These are phyloP conservation scores for Plasmodium falciparum DNA, from an alignment of 169 alveolate genomes.

Conservation along the genomic window DNA sequence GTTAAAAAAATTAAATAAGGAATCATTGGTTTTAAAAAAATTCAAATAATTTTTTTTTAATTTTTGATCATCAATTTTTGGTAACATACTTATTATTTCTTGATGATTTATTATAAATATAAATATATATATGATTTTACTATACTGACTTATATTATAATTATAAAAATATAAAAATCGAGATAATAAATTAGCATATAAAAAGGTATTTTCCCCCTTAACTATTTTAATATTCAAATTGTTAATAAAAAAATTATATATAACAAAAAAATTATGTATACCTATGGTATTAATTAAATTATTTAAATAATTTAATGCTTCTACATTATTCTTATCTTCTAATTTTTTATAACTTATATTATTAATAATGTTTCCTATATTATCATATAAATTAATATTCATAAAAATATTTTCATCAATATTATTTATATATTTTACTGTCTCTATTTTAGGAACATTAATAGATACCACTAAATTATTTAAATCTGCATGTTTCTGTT, in stretches of 20 bases:
- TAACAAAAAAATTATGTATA: conserved; percentile 72
- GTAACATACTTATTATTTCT: conserved; percentile 51
- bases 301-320: conserved; percentile 64
- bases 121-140: conserved; percentile 75
- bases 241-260: conserved; percentile 70
- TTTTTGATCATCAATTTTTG: conserved; percentile 76
- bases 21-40: conserved; percentile 75
- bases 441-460: conserved; percentile 55
- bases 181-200: conserved; percentile 59
- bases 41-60: conserved; percentile 73
- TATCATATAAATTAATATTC: conserved; percentile 73
- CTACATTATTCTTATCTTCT: conserved; percentile 68
- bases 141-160: conserved; percentile 75
- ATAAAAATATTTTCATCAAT: conserved; percentile 76
- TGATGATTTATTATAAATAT: conserved; percentile 72
- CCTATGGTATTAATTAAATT: conserved; percentile 40
- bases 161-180: conserved; percentile 68
- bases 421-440: conserved; percentile 72
- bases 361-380: conserved; percentile 64
- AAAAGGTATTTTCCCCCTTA: conserved; percentile 72
- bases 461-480: conserved; percentile 33
- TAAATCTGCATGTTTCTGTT: neutral
- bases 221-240: conserved; percentile 58
- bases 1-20: conserved; percentile 70
- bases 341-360: conserved; percentile 74